phyloP scores from a whole-genome alignment of 1,284 basidiomycete genomes.

The Crucibulum parvulum region DNA sequence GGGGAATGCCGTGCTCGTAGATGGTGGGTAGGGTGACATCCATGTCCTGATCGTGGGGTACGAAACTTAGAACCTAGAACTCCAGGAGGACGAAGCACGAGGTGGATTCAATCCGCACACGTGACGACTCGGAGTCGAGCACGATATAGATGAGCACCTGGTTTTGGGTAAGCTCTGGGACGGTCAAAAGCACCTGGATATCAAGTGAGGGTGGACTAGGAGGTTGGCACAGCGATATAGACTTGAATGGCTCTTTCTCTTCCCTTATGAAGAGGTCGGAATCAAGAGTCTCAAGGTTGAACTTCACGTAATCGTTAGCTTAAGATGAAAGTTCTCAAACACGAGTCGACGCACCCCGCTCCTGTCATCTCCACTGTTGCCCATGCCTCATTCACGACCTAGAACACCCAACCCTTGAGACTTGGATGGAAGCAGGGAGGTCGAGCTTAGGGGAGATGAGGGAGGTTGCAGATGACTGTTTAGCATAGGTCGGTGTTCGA shows the following conservation, averaged over 20 bases:
- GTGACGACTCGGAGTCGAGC: constrained; percentile 62
- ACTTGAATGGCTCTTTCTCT: constrained; percentile 62
- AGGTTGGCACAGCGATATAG: constrained; percentile 54
- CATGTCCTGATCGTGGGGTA: constrained; percentile 34
- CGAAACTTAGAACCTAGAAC: constrained; percentile 67
- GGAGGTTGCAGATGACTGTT: too few relatives aligned
- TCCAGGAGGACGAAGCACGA: constrained; percentile 76
- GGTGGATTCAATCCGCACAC: constrained; percentile 69
- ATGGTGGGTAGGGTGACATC: constrained; percentile 76
- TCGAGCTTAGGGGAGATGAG: too few relatives aligned
- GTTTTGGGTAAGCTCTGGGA: constrained; percentile 72
- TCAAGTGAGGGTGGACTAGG: constrained; percentile 55
- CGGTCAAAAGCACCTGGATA: constrained; percentile 70
- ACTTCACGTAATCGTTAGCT: constrained; percentile 47
- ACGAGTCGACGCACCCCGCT: not conserved
- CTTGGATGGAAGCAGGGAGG: too few relatives aligned
- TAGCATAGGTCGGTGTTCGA: too few relatives aligned
- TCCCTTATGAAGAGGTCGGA: constrained; percentile 70
- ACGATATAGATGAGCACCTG: constrained; percentile 73
- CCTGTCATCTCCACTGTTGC: not conserved
- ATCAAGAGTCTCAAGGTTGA: constrained; percentile 79
- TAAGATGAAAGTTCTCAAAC: not conserved
- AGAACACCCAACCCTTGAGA: too few relatives aligned
- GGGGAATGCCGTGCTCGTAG: constrained; percentile 82
- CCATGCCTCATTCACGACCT: not conserved